Percentiles rank a stretch among this genome's conserved stretches.
Evolutionary conservation across 495 filamentous ascomycete genomes (phyloP).

Genomic region (Usnea hakonensis): DNA sequence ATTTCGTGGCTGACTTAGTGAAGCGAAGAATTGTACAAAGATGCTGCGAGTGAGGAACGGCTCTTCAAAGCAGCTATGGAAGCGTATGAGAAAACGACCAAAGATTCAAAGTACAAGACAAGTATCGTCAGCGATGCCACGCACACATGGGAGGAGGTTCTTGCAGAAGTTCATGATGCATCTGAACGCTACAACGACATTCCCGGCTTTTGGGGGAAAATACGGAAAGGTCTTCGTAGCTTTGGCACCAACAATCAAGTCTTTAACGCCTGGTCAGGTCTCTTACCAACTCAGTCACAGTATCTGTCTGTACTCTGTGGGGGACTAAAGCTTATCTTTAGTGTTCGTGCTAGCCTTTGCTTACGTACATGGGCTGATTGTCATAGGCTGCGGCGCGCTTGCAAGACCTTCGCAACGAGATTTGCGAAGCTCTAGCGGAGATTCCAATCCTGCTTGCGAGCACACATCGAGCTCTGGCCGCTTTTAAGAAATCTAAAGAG

Average conservation of each 20-base stretch:
- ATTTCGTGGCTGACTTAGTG: not conserved
- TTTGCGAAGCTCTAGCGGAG: constrained; percentile 2
- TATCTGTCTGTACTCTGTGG: constrained; percentile 9
- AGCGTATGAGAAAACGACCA: not conserved
- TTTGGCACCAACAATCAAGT: constrained; percentile 3
- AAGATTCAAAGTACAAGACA: not conserved
- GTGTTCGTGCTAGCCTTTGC: not conserved
- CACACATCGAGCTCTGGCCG: not conserved
- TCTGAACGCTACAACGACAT: constrained; percentile 3
- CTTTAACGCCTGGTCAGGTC: constrained; percentile 6
- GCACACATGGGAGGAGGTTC: constrained; percentile 7
- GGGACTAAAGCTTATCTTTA: constrained; percentile 7
- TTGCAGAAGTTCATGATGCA: not conserved
- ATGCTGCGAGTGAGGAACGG: not conserved
- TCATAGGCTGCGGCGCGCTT: constrained; percentile 1
- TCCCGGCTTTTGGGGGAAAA: constrained; percentile 5
- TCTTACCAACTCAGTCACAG: constrained; percentile 6
- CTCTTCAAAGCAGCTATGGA: not conserved
- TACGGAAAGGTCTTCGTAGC: constrained; percentile 5
- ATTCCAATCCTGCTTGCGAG: constrained; percentile 1
- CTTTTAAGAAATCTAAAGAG: constrained; percentile 3
- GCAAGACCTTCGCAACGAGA: not conserved
- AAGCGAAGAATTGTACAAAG: constrained; percentile 7
- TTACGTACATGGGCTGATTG: not conserved
- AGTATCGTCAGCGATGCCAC: not conserved